A percentile compares a stretch with the other conserved stretches of the same genome.
Conservation (phyloP, 495 filamentous ascomycete genomes). For the Halenospora varia region DNA sequence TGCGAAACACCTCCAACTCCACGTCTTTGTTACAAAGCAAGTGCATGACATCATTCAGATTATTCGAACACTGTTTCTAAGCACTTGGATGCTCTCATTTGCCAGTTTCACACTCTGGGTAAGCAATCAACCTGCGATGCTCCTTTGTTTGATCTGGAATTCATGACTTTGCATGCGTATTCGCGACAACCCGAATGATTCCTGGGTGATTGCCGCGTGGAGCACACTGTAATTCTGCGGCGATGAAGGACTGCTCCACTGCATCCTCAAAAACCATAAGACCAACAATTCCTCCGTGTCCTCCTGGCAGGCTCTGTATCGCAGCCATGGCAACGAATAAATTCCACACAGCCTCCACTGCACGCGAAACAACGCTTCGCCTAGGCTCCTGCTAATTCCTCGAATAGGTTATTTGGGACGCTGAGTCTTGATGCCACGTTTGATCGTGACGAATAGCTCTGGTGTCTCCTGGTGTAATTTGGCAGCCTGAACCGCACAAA, state of each 20-base stretch:
- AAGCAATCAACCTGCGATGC: background rate
- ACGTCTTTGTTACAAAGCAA: background rate
- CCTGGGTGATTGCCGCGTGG: background rate
- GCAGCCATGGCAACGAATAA: background rate
- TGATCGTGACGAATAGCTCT: background rate
- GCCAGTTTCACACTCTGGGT: background rate
- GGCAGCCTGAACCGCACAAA: background rate
- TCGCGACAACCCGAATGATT: background rate
- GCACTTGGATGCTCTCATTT: background rate
- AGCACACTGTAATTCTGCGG: background rate
- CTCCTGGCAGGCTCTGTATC: no score
- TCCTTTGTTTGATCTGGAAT: background rate
- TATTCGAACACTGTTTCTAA: background rate
- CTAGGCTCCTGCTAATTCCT: background rate
- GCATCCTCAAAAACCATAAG: background rate
- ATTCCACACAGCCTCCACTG: background rate
- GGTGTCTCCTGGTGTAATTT: background rate
- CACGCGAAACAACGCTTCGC: background rate
- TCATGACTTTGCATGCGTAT: background rate
- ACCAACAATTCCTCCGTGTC: background rate
- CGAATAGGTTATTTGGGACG: background rate
- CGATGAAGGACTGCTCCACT: background rate
- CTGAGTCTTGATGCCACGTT: background rate
- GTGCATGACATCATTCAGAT: background rate
- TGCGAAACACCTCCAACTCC: background rate